Evolutionary conservation across 352 stramenopile genomes (phyloP).

Genomic region (Globisporangium cederbergense): DNA sequence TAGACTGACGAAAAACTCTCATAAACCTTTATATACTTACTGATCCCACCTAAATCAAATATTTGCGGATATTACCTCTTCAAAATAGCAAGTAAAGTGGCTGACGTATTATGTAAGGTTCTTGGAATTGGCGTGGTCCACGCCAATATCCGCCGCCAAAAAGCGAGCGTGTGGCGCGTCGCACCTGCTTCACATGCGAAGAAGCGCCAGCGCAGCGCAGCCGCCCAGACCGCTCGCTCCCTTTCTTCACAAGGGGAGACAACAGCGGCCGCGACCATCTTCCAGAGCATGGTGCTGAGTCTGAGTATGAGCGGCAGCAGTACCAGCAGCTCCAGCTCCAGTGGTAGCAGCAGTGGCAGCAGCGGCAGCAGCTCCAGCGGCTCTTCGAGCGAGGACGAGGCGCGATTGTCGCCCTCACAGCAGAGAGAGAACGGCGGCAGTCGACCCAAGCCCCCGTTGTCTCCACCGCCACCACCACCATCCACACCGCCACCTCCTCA

Average conservation of each 20-base stretch:
- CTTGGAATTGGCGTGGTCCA: neutral
- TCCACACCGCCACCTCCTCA: constrained; percentile 20
- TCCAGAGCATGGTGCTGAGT: constrained; percentile 8
- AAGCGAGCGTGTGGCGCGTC: constrained; percentile 5
- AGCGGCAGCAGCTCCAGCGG: constrained; percentile 37
- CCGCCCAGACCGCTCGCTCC: neutral
- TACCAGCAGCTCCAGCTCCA: constrained; percentile 19
- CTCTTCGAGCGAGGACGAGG: constrained; percentile 44
- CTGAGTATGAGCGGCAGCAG: constrained; percentile 28
- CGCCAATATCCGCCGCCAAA: constrained; percentile 3
- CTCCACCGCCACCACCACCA: constrained; percentile 25
- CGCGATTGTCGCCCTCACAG: constrained; percentile 15
- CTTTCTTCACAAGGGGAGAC: neutral
- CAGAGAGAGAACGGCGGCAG: constrained; percentile 18
- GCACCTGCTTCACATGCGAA: constrained; percentile 8
- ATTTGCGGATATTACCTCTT: neutral
- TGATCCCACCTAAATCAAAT: neutral
- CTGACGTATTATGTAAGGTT: neutral
- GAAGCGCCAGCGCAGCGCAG: constrained; percentile 5
- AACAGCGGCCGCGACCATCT: neutral
- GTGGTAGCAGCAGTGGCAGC: constrained; percentile 22
- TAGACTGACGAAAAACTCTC: neutral
- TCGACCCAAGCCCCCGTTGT: constrained; percentile 23
- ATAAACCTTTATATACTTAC: neutral
- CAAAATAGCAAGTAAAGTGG: neutral